phyloP scores from a whole-genome alignment of 805 yeast genomes.

The Phaffomyces antillensis region DNA sequence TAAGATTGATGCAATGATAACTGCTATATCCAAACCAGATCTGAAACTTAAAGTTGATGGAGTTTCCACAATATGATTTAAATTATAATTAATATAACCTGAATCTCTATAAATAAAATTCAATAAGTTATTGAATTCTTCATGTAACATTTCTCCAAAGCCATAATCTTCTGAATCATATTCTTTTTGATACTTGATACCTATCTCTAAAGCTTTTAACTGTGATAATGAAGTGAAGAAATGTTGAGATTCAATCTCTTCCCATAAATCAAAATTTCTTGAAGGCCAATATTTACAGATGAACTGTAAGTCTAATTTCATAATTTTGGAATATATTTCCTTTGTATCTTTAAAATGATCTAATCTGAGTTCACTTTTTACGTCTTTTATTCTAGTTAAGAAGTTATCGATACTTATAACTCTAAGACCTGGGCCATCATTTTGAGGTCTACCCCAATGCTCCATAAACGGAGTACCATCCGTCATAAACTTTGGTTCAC shows the following conservation, averaged over 20 bases:
- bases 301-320: constrained; percentile 67
- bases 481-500: constrained; percentile 83
- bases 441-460: constrained; percentile 92
- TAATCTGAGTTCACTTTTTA: constrained; percentile 24
- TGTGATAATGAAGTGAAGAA: constrained; percentile 76
- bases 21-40: constrained; percentile 74
- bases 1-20: constrained; percentile 38
- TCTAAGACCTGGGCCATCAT: constrained; percentile 90
- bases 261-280: constrained; percentile 88
- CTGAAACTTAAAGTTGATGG: constrained; percentile 45
- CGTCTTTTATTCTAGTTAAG: constrained; percentile 34
- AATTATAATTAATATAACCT: constrained; percentile 29
- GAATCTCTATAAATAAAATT: constrained; percentile 24
- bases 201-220: constrained; percentile 58
- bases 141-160: constrained; percentile 17
- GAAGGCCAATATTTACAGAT: constrained; percentile 53
- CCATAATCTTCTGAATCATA: constrained; percentile 24
- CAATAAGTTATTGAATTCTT: constrained; percentile 17
- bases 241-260: constrained; percentile 70
- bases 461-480: constrained; percentile 56
- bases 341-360: constrained; percentile 22
- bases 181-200: constrained; percentile 34
- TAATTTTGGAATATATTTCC: constrained; percentile 39
- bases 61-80: constrained; percentile 64
- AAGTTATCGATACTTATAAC: constrained; percentile 56